A percentile compares a stretch with the other conserved stretches of the same genome.
Conservation (phyloP, 2,329 filamentous ascomycete species). For the Stenocarpella maydis region DNA sequence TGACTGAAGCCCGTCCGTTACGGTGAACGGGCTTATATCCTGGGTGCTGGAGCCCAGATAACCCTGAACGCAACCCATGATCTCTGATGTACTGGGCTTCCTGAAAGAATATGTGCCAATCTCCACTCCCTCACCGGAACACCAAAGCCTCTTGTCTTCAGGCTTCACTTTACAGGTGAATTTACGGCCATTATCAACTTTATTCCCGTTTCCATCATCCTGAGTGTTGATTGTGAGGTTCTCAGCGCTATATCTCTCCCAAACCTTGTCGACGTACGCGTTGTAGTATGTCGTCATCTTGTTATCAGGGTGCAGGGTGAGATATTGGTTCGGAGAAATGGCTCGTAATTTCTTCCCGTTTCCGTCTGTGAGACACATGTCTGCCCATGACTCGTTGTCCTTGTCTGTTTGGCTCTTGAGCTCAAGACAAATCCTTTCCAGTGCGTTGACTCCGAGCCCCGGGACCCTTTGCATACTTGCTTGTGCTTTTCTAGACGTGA, state of each 20-base stretch:
- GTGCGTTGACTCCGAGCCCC: conserved; percentile 4
- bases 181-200: neutral
- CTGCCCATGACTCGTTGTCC: conserved; percentile 12
- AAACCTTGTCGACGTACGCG: conserved; percentile 1
- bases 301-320: conserved; percentile 16
- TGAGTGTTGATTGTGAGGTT: conserved; percentile 24
- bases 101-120: neutral
- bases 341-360: neutral
- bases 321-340: conserved; percentile 24
- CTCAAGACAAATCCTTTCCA: neutral
- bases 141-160: neutral
- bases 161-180: conserved; percentile 2
- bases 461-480: neutral
- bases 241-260: neutral
- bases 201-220: neutral
- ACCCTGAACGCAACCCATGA: conserved; percentile 28
- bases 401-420: neutral
- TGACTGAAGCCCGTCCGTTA: neutral
- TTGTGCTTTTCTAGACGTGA: neutral
- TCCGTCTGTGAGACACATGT: neutral
- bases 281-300: conserved; percentile 15
- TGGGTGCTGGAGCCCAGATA: neutral
- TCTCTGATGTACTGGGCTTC: conserved; percentile 20
- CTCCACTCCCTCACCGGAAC: neutral
- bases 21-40: neutral